phyloP scores from a whole-genome alignment of 805 yeast species.

The Cyberlindnera euphorbiiphila region DNA sequence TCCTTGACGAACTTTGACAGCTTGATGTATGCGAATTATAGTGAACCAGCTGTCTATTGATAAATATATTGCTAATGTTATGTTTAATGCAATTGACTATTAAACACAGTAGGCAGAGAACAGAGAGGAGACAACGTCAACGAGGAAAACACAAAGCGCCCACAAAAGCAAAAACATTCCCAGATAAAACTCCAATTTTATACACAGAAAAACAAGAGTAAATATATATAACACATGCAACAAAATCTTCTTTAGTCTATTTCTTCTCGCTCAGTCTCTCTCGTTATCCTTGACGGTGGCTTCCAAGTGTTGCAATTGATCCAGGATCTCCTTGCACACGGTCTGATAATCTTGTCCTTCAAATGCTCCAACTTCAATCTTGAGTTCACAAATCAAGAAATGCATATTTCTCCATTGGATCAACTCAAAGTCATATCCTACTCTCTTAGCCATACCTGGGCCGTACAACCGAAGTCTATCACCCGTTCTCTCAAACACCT shows the following conservation, averaged over 20 bases:
- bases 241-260: too few relatives aligned
- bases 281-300: conserved; percentile 36
- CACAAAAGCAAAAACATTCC: too few relatives aligned
- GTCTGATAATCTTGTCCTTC: conserved; percentile 37
- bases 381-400: conserved; percentile 47
- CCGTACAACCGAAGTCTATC: conserved; percentile 57
- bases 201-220: not conserved
- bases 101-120: too few relatives aligned
- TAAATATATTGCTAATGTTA: too few relatives aligned
- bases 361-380: conserved; percentile 42
- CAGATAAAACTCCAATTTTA: too few relatives aligned
- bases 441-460: conserved; percentile 45
- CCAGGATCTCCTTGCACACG: conserved; percentile 47
- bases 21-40: too few relatives aligned
- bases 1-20: too few relatives aligned
- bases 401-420: conserved; percentile 59
- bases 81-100: too few relatives aligned
- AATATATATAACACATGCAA: not conserved
- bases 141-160: too few relatives aligned
- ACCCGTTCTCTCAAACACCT: conserved; percentile 40
- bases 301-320: conserved; percentile 42
- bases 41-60: too few relatives aligned
- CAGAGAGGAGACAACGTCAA: too few relatives aligned
- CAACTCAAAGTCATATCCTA: conserved; percentile 55
- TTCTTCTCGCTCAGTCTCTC: conserved; percentile 26